These are phyloP conservation scores for Coniochaeta ligniaria DNA, from an alignment of 2,329 filamentous ascomycete species.

Conservation along the genomic window DNA sequence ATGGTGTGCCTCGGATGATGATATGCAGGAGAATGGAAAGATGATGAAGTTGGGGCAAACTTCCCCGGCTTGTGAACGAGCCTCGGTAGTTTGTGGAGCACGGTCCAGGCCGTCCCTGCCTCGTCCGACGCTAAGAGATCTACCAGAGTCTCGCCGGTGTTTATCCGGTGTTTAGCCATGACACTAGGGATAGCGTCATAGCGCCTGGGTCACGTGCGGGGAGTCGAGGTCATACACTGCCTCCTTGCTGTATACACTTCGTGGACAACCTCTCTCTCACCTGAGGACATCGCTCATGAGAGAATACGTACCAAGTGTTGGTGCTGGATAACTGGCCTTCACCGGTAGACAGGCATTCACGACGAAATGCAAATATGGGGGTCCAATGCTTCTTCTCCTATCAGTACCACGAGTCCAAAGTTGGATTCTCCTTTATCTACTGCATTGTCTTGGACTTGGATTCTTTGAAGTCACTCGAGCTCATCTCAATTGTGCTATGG, in stretches of 20 bases:
- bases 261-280: too few species aligned
- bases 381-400: not conserved
- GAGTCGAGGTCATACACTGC: too few species aligned
- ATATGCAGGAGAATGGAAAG: not conserved
- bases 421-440: not conserved
- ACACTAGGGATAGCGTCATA: too few species aligned
- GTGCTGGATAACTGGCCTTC: not conserved
- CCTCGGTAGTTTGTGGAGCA: conserved; percentile 11
- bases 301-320: not conserved
- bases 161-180: too few species aligned
- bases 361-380: not conserved
- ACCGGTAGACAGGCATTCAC: not conserved
- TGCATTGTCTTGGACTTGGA: not conserved
- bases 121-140: too few species aligned
- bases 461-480: not conserved
- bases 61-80: conserved; percentile 9
- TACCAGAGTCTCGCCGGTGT: too few species aligned
- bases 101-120: not conserved
- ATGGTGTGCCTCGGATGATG: conserved; percentile 2
- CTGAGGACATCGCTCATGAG: not conserved
- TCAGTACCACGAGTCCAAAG: not conserved
- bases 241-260: too few species aligned
- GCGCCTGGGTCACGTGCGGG: too few species aligned
- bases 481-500: not conserved
- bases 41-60: conserved; percentile 1